Evolutionary conservation across 306 rosid genomes (phyloP).

Genomic region (Rosa persica): DNA sequence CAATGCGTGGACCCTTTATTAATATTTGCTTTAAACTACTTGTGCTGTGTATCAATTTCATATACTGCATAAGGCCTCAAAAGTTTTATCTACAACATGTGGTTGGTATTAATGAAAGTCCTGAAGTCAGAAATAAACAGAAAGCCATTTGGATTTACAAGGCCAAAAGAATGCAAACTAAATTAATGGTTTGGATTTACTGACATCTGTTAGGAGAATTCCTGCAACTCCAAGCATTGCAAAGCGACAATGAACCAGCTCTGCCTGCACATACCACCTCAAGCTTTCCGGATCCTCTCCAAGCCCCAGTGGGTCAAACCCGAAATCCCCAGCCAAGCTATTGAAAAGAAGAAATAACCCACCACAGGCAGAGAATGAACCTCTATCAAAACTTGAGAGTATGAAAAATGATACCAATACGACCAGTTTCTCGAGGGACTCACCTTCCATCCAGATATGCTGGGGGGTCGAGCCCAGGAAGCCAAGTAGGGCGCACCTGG

Average conservation of each 20-base stretch:
- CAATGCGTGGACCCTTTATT: background rate
- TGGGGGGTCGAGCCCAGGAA: constrained; percentile 92
- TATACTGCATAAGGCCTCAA: background rate
- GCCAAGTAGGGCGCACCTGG: constrained; percentile 83
- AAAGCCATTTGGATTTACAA: no score
- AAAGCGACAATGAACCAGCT: constrained; percentile 81
- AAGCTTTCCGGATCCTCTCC: constrained; percentile 85
- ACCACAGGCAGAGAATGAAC: background rate
- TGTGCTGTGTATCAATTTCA: background rate
- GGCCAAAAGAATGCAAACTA: background rate
- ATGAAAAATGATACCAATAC: background rate
- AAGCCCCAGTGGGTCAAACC: constrained; percentile 96
- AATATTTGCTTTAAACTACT: background rate
- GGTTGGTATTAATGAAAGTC: background rate
- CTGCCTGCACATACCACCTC: constrained; percentile 97
- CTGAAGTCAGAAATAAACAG: background rate
- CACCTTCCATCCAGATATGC: constrained; percentile 86
- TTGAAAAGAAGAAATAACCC: constrained; percentile 1
- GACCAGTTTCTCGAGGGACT: constrained; percentile 15
- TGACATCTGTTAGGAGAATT: constrained; percentile 85
- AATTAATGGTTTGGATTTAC: constrained; percentile 19
- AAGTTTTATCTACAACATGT: constrained; percentile 14
- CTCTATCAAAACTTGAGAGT: background rate
- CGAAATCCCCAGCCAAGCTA: constrained; percentile 84
- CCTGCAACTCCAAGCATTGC: constrained; percentile 94